Evolutionary conservation across 495 filamentous ascomycete genomes (phyloP).

Genomic region (Talaromyces thailandensis): DNA sequence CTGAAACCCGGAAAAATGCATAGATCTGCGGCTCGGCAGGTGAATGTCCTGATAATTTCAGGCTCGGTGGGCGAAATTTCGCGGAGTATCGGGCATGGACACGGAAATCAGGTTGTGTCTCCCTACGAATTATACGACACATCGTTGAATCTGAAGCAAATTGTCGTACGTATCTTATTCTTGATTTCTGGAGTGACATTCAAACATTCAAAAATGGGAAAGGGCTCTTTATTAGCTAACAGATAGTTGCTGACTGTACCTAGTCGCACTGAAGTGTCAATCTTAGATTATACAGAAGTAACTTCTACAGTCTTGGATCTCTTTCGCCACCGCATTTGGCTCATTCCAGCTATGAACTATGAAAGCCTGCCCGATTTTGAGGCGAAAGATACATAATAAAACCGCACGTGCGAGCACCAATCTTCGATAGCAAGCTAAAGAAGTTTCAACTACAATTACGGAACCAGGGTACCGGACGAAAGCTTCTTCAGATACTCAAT

Average conservation of each 20-base stretch:
- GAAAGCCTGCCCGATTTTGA: no score
- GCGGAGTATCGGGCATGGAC: neutral
- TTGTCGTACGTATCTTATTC: neutral
- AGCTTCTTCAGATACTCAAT: neutral
- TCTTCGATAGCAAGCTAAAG: neutral
- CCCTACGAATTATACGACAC: neutral
- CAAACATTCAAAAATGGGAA: neutral
- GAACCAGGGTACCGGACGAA: neutral
- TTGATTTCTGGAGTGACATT: neutral
- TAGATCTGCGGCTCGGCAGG: neutral
- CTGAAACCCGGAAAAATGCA: neutral
- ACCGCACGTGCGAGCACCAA: neutral
- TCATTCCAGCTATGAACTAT: no score
- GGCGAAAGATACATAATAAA: neutral
- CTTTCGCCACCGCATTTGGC: no score
- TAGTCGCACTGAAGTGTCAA: no score
- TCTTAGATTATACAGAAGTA: no score
- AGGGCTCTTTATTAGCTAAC: neutral
- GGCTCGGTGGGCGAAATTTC: neutral
- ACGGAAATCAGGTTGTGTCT: neutral
- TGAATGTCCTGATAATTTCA: neutral
- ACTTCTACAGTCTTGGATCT: no score
- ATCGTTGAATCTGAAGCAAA: no score
- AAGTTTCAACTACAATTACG: neutral
- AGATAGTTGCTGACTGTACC: no score